Conservation (phyloP, 305 asterid species). For the Fraxinus baroniana region DNA sequence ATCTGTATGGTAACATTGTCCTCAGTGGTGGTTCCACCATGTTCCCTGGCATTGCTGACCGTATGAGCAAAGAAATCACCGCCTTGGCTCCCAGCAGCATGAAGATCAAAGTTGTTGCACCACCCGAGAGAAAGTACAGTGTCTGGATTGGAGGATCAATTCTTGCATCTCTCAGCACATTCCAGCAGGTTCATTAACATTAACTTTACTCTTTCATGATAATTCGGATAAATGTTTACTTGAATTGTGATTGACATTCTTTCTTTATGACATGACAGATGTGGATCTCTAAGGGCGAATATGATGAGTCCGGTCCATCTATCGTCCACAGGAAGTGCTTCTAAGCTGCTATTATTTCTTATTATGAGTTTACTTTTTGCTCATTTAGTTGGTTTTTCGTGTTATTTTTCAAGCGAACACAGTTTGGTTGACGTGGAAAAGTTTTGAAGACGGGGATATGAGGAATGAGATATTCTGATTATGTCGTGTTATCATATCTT, state of each 20-base stretch:
- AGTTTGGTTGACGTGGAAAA: not conserved
- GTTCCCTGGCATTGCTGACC: conserved; percentile 1
- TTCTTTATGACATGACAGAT: not conserved
- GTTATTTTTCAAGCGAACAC: conserved; percentile 5
- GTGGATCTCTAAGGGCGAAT: not conserved
- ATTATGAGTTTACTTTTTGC: not conserved
- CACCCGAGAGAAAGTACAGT: conserved; percentile 6
- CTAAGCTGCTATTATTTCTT: not conserved
- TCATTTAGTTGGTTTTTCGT: not conserved
- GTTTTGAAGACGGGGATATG: not conserved
- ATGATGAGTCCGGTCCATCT: conserved; percentile 4
- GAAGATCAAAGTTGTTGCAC: conserved; percentile 7
- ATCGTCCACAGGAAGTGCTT: conserved; percentile 5
- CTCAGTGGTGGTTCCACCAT: conserved; percentile 4
- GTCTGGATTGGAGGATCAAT: not conserved
- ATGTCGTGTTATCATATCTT: not conserved
- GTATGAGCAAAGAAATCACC: not conserved
- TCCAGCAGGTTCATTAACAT: not conserved
- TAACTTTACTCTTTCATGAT: not conserved
- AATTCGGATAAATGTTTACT: not conserved
- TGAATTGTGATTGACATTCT: not conserved
- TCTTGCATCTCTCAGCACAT: conserved; percentile 3
- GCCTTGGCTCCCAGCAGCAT: not conserved
- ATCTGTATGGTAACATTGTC: not conserved
- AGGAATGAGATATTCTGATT: not conserved